Conservation (phyloP, 305 asterid species). For the Lippia alba region DNA sequence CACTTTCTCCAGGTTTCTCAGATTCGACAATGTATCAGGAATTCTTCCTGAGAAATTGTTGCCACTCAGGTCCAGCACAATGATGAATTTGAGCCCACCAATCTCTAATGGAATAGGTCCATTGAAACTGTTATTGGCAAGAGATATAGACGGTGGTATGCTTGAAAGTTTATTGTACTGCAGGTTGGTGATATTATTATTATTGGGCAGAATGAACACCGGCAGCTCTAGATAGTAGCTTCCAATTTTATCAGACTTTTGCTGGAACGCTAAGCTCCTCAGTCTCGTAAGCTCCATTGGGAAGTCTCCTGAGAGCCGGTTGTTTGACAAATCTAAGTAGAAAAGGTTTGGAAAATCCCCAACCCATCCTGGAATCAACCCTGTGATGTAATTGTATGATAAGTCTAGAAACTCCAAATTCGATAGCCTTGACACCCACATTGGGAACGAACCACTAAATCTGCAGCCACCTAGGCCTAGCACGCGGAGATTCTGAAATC, state of each 20-base stretch:
- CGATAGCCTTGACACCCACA: constrained; percentile 59
- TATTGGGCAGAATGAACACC: constrained; percentile 78
- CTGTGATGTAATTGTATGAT: constrained; percentile 62
- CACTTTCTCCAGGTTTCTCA: constrained; percentile 64
- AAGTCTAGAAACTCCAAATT: constrained; percentile 78
- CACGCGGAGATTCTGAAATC: constrained; percentile 62
- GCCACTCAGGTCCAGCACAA: constrained; percentile 58
- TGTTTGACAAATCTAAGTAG: constrained; percentile 81
- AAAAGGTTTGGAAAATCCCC: constrained; percentile 71
- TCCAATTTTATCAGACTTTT: constrained; percentile 51
- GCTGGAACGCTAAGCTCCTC: constrained; percentile 55
- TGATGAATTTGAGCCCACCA: constrained; percentile 60
- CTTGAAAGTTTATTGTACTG: constrained; percentile 67
- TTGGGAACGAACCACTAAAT: constrained; percentile 68
- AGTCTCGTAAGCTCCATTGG: constrained; percentile 62
- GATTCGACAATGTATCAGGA: constrained; percentile 64
- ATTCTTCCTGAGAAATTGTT: constrained; percentile 67
- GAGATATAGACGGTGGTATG: constrained; percentile 67
- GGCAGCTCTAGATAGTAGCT: constrained; percentile 79
- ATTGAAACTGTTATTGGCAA: constrained; percentile 45
- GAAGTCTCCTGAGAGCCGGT: constrained; percentile 67
- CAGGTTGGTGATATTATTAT: constrained; percentile 69
- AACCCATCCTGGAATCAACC: constrained; percentile 77
- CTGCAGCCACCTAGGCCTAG: constrained; percentile 83
- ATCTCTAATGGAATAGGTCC: constrained; percentile 65